Evolutionary conservation across 75 land plant genomes (phyloP).

Genomic region (Picea glauca): DNA sequence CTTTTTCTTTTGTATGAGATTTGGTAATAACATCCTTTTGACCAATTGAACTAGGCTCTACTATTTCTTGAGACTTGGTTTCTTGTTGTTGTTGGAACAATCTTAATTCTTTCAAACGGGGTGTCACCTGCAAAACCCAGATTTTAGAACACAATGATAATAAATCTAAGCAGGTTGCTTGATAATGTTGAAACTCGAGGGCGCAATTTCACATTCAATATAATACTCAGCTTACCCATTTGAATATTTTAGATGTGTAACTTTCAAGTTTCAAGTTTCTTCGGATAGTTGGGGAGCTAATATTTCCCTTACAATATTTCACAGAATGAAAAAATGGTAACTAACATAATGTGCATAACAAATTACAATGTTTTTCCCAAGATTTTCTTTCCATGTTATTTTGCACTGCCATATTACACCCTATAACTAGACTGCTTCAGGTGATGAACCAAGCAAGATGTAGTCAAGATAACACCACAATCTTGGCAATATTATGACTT

Average conservation of each 20-base stretch:
- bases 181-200: not conserved
- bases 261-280: no score
- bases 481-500: not conserved
- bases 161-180: not conserved
- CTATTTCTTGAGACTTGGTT: conserved; percentile 20
- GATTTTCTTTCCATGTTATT: not conserved
- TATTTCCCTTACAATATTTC: not conserved
- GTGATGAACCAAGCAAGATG: not conserved
- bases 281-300: not conserved
- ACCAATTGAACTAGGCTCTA: conserved; percentile 7
- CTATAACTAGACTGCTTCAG: not conserved
- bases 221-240: not conserved
- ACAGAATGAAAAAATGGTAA: not conserved
- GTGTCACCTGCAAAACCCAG: conserved; percentile 39
- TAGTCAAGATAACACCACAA: not conserved
- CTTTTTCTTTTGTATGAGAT: conserved; percentile 13
- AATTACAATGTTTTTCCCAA: not conserved
- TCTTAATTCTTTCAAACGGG: conserved; percentile 63
- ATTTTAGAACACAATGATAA: not conserved
- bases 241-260: not conserved
- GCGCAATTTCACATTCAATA: not conserved
- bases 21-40: conserved; percentile 7
- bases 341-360: not conserved
- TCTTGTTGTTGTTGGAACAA: conserved; percentile 54
- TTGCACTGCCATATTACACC: not conserved